Evolutionary conservation across 2,329 filamentous ascomycete genomes (phyloP).

Genomic region (Sporothrix schenckii): DNA sequence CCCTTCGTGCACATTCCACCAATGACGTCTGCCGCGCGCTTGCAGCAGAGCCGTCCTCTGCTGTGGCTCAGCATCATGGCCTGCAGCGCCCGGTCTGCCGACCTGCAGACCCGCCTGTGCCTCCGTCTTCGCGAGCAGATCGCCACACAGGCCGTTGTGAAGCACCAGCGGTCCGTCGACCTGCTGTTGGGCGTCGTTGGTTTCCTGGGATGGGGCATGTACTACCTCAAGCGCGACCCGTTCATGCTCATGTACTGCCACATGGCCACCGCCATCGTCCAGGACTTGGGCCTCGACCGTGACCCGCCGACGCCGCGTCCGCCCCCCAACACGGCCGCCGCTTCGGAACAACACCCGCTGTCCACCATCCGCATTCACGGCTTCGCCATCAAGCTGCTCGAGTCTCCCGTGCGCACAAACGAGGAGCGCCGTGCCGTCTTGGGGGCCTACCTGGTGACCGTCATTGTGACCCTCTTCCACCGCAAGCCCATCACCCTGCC

Average conservation of each 20-base stretch:
- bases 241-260: conserved; percentile 34
- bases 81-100: conserved; percentile 47
- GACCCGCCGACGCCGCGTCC: neutral
- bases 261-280: conserved; percentile 28
- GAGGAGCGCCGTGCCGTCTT: conserved; percentile 29
- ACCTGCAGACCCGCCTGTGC: conserved; percentile 39
- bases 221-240: conserved; percentile 23
- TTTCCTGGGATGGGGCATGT: conserved; percentile 38
- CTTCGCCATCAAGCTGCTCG: conserved; percentile 27
- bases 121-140: conserved; percentile 21
- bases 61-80: conserved; percentile 55
- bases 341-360: conserved; percentile 2
- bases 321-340: neutral
- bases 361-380: conserved; percentile 24
- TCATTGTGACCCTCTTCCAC: conserved; percentile 28
- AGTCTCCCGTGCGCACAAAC: conserved; percentile 24
- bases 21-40: conserved; percentile 43
- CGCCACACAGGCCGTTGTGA: conserved; percentile 48
- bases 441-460: conserved; percentile 25
- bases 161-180: conserved; percentile 53
- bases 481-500: conserved; percentile 52
- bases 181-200: conserved; percentile 53
- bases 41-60: conserved; percentile 50
- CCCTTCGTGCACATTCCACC: conserved; percentile 50
- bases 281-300: conserved; percentile 30